Base-by-base conservation (phyloP, 2,329 filamentous ascomycete species). In the Exophiala aquamarina region DNA sequence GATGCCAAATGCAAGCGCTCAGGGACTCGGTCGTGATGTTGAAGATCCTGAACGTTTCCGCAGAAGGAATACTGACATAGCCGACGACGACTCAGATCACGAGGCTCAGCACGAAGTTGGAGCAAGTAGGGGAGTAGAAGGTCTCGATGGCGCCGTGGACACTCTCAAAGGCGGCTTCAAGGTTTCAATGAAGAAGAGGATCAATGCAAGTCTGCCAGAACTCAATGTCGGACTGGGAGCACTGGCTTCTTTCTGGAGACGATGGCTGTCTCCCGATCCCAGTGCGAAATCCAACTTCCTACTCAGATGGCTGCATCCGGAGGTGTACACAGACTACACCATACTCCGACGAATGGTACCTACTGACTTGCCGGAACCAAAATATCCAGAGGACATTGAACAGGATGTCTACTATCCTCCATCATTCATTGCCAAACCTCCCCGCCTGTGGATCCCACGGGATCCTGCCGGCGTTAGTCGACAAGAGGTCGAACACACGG, bases 401-500 rank as follows among this genome's bases (percentile, higher is more conserved):
- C 71, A 73, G 3, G 77, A 86, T 33, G 89, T 87, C 0, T 92
- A 89, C 67, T 80, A 79, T 62, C 83, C 89, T 52, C 88, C 89
- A 0, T 81, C 84, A 0, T 76, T 92, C 55, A 77, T 69, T 13
- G 76, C 79, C 50, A 57, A 74, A 43, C 70, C 79, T 3, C 87
- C 87, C 1, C 71, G 84, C 23, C 71, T 95, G 3, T 95, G 89
- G 89, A 87, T 95, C 21, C 89, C 90, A 0, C 74, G 79, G 43
- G 89, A 95, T 61, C 69, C 76, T 1, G 82, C 82, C 32, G 87
- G 88, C 3, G 78, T 95, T 32, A 89, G 84, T 47, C 76, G 76
- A 55, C 85, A 91, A 61, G 89, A 95, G 66, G 75, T 93, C 29
- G 83, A 90, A 55, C 88, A 86, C 1, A 74, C 38, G 18, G 32